Percentiles rank a stretch among this genome's conserved stretches.
Conservation (phyloP, 2,329 filamentous ascomycete genomes). For the Aspergillus fumigatiaffinis region DNA sequence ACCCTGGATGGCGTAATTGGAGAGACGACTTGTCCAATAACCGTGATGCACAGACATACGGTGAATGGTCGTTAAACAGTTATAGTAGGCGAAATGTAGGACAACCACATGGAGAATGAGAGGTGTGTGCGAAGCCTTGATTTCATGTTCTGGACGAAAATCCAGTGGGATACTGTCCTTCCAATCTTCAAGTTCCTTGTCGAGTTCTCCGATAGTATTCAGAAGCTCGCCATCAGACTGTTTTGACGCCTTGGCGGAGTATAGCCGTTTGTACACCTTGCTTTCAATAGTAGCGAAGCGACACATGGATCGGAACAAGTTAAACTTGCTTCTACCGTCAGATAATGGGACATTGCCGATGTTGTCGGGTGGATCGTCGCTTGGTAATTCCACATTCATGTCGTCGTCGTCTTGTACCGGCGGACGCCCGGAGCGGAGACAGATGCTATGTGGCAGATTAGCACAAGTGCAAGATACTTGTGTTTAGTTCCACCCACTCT, state of each 20-base stretch:
- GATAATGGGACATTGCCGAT: constrained; percentile 90
- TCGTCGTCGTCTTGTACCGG: constrained; percentile 72
- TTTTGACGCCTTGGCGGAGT: constrained; percentile 87
- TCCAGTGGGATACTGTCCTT: constrained; percentile 93
- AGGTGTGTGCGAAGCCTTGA: constrained; percentile 86
- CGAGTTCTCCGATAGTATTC: constrained; percentile 92
- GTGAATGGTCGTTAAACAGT: constrained; percentile 94
- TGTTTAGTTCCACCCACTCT: constrained; percentile 47
- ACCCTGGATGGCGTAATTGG: constrained; percentile 92
- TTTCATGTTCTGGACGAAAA: constrained; percentile 95
- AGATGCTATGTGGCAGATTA: constrained; percentile 48
- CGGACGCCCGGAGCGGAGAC: constrained; percentile 66
- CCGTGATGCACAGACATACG: constrained; percentile 98
- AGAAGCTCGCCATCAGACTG: constrained; percentile 89
- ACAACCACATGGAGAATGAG: constrained; percentile 93
- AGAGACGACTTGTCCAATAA: constrained; percentile 93
- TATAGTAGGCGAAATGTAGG: constrained; percentile 95
- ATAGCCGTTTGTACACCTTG: constrained; percentile 87
- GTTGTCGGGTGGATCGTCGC: constrained; percentile 83
- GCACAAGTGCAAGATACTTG: neutral
- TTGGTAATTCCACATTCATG: constrained; percentile 95
- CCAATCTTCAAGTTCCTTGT: constrained; percentile 87
- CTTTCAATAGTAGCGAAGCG: constrained; percentile 89
- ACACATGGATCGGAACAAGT: constrained; percentile 89
- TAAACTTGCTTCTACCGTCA: constrained; percentile 88